Base-by-base conservation (phyloP, 2,329 filamentous ascomycete species). In the Aspergillus chevalieri region DNA sequence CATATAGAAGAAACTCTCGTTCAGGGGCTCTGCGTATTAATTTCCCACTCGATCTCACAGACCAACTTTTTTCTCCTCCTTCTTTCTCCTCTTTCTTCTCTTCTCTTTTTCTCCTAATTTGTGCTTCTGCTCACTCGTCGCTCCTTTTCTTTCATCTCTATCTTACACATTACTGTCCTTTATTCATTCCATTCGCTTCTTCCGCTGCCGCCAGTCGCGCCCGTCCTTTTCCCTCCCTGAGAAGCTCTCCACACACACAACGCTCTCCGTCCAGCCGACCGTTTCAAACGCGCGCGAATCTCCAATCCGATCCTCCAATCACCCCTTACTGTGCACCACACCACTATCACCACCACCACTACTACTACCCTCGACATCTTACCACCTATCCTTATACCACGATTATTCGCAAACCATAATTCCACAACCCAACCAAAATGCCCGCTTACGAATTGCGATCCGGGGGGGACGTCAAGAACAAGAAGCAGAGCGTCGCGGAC, bases 401-500 rank as follows among this genome's bases (percentile, higher is more conserved):
- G 53, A 45, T 50, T 47, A 46, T 43, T 34, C 43, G 47, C 46
- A 53, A 22, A 47, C 49, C 44, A 50, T 36, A 36, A 36, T 45
- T 46, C 10, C 19, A 34, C 28, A 28, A n/a, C 43, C 12, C 36
- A 47, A 30, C 42, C 65, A 70, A 61, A 58, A 84, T 83, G 79
- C 77, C 81, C 62, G 68, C 81, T 51, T 86, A 85, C 72, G 82
- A 85, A 68, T 77, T 84, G 62, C 81, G 82, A 69, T 78, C 78
- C 52, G 82, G 80, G 58, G 81, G 81, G 60, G 81, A 83, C 66
- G 73, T 79, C 60, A 83, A 81, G 80, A 95, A 91, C 78, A 97
- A 94, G 78, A 96, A 96, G 80, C 93, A 97, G 77, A 95, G 89
- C 70, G 97, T 98, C 89, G 92, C 92, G 62, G 93, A 98, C 72